Conservation (phyloP, 2,329 filamentous ascomycete genomes). For the Pseudogymnoascus sp. region DNA sequence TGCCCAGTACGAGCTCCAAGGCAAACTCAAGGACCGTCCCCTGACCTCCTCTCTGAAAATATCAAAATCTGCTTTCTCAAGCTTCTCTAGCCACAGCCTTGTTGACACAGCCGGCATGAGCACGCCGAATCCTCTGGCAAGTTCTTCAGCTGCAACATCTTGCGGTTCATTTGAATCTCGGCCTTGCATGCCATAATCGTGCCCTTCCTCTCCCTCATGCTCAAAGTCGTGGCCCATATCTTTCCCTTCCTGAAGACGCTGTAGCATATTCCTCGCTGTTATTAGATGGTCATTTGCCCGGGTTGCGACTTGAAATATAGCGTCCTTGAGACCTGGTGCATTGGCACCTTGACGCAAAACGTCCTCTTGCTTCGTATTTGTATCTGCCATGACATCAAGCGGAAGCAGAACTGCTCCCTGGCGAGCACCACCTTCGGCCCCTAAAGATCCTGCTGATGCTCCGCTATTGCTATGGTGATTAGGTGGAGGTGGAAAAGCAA, state of each 20-base stretch:
- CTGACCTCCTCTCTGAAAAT: slow-evolving; percentile 58
- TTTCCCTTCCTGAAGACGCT: slow-evolving; percentile 64
- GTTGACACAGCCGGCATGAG: slow-evolving; percentile 74
- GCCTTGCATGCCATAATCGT: slow-evolving; percentile 33
- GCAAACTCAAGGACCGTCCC: slow-evolving; percentile 71
- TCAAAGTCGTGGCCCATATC: slow-evolving; percentile 82
- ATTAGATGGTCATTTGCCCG: slow-evolving; percentile 93
- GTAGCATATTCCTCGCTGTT: slow-evolving; percentile 85
- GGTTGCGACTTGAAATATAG: slow-evolving; percentile 85
- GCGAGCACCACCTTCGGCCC: slow-evolving; percentile 26
- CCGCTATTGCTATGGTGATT: slow-evolving; percentile 45
- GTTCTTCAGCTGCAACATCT: slow-evolving; percentile 36
- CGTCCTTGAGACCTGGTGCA: slow-evolving; percentile 78
- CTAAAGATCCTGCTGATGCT: slow-evolving; percentile 31
- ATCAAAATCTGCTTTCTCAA: slow-evolving; percentile 81
- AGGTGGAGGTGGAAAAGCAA: slow-evolving; percentile 67
- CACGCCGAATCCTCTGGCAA: slow-evolving; percentile 66
- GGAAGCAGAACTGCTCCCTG: slow-evolving; percentile 71
- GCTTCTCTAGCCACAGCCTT: slow-evolving; percentile 64
- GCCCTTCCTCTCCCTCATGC: slow-evolving; percentile 69
- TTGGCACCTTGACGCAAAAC: slow-evolving; percentile 71
- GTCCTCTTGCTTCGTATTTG: slow-evolving; percentile 76
- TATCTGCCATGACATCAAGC: slow-evolving; percentile 79
- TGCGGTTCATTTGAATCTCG: slow-evolving; percentile 10
- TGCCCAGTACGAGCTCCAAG: slow-evolving; percentile 64